These are phyloP conservation scores for Syzygium aqueum DNA, from an alignment of 345 rosid species.

Conservation along the genomic window DNA sequence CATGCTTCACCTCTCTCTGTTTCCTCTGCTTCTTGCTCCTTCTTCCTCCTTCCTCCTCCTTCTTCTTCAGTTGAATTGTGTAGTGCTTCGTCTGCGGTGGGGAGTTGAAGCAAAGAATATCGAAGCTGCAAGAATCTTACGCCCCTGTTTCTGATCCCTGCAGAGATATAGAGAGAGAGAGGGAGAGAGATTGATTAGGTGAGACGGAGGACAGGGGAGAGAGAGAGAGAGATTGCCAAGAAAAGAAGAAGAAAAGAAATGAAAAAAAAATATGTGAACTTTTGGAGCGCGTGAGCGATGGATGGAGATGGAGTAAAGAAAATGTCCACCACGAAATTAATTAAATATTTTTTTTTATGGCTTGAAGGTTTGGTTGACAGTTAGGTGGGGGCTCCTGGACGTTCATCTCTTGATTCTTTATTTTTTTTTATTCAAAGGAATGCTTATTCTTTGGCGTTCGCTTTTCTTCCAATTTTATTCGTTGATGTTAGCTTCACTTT, in stretches of 20 bases:
- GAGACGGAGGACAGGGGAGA: not conserved
- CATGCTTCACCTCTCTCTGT: constrained; percentile 18
- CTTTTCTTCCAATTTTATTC: not conserved
- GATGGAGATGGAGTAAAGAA: not conserved
- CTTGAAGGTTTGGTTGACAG: not conserved
- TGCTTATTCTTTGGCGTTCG: no score
- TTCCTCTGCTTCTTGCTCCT: not conserved
- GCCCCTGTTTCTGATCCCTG: not conserved
- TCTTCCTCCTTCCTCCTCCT: not conserved
- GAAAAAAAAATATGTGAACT: not conserved
- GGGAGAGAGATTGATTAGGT: not conserved
- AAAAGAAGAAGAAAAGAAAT: no score
- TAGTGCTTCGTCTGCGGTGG: not conserved
- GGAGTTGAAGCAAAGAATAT: not conserved
- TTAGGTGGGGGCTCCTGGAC: not conserved
- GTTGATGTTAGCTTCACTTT: not conserved
- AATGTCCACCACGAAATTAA: not conserved
- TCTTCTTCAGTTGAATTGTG: not conserved
- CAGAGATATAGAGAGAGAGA: not conserved
- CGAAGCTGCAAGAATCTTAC: not conserved
- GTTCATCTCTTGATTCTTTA: not conserved
- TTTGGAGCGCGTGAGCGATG: not conserved
- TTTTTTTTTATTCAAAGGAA: no score
- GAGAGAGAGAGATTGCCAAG: not conserved
- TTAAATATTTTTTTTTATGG: not conserved